These are phyloP conservation scores for Talaromyces thailandensis DNA, from an alignment of 495 filamentous ascomycete genomes.

Conservation along the genomic window DNA sequence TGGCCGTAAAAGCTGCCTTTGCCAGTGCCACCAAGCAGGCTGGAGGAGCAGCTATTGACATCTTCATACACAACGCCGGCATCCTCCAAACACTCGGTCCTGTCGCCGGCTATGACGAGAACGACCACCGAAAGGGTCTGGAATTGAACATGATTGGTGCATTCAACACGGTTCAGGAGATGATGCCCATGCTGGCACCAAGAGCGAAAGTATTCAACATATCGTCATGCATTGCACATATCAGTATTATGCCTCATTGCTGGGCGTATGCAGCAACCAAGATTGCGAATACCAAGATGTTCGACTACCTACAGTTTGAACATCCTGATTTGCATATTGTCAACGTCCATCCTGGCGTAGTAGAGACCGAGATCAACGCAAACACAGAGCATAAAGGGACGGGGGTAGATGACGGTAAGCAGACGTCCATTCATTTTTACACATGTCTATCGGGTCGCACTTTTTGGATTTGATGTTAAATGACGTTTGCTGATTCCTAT, in stretches of 20 bases:
- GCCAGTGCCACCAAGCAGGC: constrained; percentile 8
- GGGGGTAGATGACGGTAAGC: background rate
- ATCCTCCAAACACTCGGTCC: background rate
- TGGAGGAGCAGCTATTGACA: constrained; percentile 35
- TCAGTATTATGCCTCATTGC: background rate
- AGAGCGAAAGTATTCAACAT: background rate
- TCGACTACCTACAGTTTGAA: constrained; percentile 4
- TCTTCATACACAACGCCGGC: constrained; percentile 84
- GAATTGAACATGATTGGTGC: background rate
- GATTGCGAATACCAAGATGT: background rate
- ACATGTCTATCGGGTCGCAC: too few species aligned
- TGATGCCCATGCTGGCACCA: background rate
- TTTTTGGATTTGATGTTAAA: too few species aligned
- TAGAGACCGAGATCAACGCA: constrained; percentile 27
- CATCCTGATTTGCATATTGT: constrained; percentile 32
- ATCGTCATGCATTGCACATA: background rate
- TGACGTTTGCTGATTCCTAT: background rate
- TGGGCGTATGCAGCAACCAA: background rate
- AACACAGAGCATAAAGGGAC: background rate
- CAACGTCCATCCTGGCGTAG: constrained; percentile 36
- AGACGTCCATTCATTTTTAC: background rate
- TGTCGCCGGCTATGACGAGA: background rate
- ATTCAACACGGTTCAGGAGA: background rate
- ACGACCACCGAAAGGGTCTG: background rate
- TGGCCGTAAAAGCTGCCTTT: constrained; percentile 28